Percentiles rank a stretch among this genome's conserved stretches.
phyloP scores from a whole-genome alignment of 148 eudicot genomes.

The Camellia lanceoleosa region DNA sequence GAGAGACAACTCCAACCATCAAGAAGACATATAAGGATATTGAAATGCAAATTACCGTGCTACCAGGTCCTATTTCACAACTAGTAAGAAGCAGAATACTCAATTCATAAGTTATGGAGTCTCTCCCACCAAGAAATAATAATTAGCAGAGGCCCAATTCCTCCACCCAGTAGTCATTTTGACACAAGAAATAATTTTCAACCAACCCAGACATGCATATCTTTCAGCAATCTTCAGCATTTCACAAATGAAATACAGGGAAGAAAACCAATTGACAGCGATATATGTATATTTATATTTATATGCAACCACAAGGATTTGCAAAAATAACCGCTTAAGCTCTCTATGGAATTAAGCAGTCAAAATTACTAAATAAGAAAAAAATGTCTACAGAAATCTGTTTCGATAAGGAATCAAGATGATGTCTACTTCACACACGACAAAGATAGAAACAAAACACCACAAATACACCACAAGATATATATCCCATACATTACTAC shows the following conservation, averaged over 20 bases:
- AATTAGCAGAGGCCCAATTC: conserved; percentile 15
- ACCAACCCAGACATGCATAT: neutral
- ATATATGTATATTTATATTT: neutral
- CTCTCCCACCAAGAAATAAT: neutral
- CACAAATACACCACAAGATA: neutral
- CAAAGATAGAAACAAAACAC: neutral
- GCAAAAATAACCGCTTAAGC: neutral
- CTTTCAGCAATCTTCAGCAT: conserved; percentile 5
- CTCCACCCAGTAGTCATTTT: conserved; percentile 14
- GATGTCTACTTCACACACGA: conserved; percentile 1
- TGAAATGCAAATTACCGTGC: neutral
- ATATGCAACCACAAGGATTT: neutral
- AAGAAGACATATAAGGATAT: neutral
- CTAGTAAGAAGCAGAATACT: neutral
- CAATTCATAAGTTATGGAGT: neutral
- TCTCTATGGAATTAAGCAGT: neutral
- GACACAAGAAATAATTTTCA: neutral
- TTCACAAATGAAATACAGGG: neutral
- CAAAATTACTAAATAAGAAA: neutral
- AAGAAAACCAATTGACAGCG: neutral
- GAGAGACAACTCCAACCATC: conserved; percentile 8
- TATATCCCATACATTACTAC: neutral
- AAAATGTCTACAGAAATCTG: neutral
- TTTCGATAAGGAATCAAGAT: neutral
- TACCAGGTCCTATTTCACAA: conserved; percentile 17